These are phyloP conservation scores for Pseudonitzschia multiseries DNA, from an alignment of 108 stramenopile species.

Conservation along the genomic window DNA sequence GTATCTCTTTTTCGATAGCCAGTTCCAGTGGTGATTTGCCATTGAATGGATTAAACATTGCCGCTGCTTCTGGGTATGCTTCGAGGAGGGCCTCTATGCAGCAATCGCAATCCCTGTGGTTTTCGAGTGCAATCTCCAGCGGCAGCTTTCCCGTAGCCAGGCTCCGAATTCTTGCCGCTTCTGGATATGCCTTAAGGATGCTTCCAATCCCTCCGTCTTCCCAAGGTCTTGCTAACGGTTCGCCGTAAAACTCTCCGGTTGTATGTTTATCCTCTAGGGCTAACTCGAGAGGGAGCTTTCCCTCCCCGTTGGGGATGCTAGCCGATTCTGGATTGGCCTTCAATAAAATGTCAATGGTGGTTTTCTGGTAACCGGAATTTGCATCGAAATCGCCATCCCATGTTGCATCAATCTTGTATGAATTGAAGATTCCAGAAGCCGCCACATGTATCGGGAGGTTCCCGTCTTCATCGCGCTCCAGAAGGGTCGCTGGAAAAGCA, in stretches of 20 bases:
- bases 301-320: neutral
- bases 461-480: neutral
- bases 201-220: neutral
- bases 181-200: neutral
- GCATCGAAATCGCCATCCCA: neutral
- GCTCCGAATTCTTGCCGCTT: neutral
- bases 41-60: neutral
- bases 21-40: neutral
- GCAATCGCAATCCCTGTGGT: neutral
- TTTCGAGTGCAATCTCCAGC: neutral
- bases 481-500: neutral
- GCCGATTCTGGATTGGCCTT: neutral
- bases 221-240: neutral
- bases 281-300: neutral
- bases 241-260: neutral
- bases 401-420: neutral
- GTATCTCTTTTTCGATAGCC: neutral
- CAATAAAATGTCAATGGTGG: neutral
- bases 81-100: neutral
- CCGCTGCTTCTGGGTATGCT: neutral
- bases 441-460: constrained; percentile 7
- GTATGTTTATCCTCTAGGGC: neutral
- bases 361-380: constrained; percentile 1
- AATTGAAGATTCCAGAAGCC: neutral
- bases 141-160: constrained; percentile 1